phyloP scores from a whole-genome alignment of 2,329 filamentous ascomycete species.

The Capronia epimyces region DNA sequence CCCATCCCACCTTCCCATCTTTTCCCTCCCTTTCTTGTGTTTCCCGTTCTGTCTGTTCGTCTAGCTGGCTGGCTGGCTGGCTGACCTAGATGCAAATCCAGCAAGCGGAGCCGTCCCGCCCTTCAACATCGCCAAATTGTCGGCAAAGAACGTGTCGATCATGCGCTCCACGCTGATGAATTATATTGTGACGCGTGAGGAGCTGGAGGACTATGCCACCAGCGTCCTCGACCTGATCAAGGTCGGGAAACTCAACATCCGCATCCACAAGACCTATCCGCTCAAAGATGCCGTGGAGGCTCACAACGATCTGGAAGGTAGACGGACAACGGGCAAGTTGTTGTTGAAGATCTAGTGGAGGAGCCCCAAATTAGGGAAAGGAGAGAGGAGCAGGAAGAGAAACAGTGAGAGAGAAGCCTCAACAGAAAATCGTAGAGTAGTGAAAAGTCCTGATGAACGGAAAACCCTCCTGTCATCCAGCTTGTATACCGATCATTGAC shows the following conservation, averaged over 20 bases:
- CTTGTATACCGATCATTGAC: no score
- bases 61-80: no score
- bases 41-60: background rate
- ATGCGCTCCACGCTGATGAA: constrained; percentile 67
- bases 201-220: constrained; percentile 62
- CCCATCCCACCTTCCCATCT: background rate
- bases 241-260: constrained; percentile 64
- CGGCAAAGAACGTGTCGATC: constrained; percentile 70
- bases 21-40: background rate
- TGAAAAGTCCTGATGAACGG: no score
- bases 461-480: no score
- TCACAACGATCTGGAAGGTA: constrained; percentile 72
- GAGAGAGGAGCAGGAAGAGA: no score
- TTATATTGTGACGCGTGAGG: constrained; percentile 65
- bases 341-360: constrained; percentile 57
- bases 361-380: no score
- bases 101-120: constrained; percentile 65
- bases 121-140: constrained; percentile 54
- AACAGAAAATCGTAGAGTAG: no score
- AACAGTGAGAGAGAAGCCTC: no score
- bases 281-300: constrained; percentile 66
- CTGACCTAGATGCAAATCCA: background rate
- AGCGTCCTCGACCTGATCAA: constrained; percentile 70
- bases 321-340: constrained; percentile 79
- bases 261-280: constrained; percentile 71